Conservation (phyloP, 1,284 basidiomycete genomes). For the Schizopora paradoxa region DNA sequence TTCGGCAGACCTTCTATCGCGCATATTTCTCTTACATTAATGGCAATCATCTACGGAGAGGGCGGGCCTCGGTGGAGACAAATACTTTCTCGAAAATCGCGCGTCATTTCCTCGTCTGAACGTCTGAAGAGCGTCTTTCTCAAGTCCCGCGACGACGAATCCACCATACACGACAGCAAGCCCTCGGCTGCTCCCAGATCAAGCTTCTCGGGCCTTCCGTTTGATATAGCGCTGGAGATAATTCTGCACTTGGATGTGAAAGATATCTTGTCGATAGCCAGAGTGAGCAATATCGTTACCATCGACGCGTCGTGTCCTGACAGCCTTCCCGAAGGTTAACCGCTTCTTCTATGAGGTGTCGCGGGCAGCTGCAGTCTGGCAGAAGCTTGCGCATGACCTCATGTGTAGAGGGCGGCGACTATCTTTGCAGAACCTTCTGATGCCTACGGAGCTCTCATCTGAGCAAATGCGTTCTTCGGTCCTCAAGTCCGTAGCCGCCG, state of each 20-base stretch:
- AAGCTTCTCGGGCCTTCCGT: conserved; percentile 8
- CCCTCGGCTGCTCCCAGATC: too few species aligned
- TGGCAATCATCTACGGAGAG: too few species aligned
- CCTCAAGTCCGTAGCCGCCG: conserved; percentile 10
- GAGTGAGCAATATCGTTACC: conserved; percentile 6
- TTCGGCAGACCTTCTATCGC: too few species aligned
- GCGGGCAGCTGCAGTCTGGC: conserved; percentile 9
- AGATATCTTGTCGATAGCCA: conserved; percentile 12
- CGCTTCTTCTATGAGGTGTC: conserved; percentile 12
- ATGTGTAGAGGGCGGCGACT: conserved; percentile 16
- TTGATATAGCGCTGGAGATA: conserved; percentile 10
- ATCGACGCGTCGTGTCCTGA: not conserved
- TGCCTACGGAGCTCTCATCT: conserved; percentile 7
- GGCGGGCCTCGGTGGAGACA: too few species aligned
- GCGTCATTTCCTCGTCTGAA: too few species aligned
- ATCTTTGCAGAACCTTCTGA: conserved; percentile 12
- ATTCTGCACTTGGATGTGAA: conserved; percentile 11
- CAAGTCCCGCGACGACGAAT: too few species aligned
- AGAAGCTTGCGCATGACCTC: conserved; percentile 13
- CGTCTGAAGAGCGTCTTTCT: too few species aligned
- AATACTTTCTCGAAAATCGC: too few species aligned
- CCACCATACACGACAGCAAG: too few species aligned
- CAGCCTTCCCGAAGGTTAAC: conserved; percentile 8
- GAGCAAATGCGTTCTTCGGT: conserved; percentile 14
- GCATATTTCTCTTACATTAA: too few species aligned